Evolutionary conservation across 192 early-diverging fungal genomes (phyloP).

Genomic region (Gryganskiella cystojenkinii): DNA sequence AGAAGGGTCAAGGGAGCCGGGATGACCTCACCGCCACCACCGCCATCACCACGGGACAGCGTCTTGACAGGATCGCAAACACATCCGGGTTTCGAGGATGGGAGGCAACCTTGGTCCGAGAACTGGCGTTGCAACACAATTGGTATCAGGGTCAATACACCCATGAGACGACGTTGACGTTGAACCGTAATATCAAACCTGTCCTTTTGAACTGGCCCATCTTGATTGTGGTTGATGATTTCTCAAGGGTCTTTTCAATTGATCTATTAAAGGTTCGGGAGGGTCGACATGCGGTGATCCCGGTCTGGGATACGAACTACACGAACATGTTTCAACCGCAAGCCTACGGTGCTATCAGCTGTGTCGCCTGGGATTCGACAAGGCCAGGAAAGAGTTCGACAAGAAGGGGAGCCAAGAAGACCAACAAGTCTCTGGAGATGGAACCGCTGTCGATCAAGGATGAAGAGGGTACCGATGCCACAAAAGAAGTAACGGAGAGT

Average conservation of each 20-base stretch:
- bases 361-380: slow-evolving; percentile 26
- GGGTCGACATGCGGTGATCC: slow-evolving; percentile 1
- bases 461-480: no score
- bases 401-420: no score
- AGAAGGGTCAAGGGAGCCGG: no score
- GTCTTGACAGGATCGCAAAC: slow-evolving; percentile 12
- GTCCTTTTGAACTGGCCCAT: slow-evolving; percentile 24
- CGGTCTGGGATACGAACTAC: neutral
- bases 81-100: slow-evolving; percentile 22
- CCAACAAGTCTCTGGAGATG: neutral
- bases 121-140: slow-evolving; percentile 23
- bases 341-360: slow-evolving; percentile 18
- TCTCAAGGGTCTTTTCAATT: slow-evolving; percentile 13
- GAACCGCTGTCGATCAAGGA: no score
- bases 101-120: slow-evolving; percentile 13
- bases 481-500: neutral
- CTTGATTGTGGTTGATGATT: slow-evolving; percentile 20
- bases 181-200: slow-evolving; percentile 13
- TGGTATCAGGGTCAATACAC: slow-evolving; percentile 17
- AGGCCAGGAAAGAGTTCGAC: no score
- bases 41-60: neutral
- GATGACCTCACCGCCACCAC: neutral
- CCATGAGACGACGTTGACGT: slow-evolving; percentile 8
- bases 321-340: neutral
- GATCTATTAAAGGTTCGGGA: slow-evolving; percentile 5